These are phyloP conservation scores for Boletus bicolor DNA, from an alignment of 768 basidiomycete genomes.

Conservation along the genomic window DNA sequence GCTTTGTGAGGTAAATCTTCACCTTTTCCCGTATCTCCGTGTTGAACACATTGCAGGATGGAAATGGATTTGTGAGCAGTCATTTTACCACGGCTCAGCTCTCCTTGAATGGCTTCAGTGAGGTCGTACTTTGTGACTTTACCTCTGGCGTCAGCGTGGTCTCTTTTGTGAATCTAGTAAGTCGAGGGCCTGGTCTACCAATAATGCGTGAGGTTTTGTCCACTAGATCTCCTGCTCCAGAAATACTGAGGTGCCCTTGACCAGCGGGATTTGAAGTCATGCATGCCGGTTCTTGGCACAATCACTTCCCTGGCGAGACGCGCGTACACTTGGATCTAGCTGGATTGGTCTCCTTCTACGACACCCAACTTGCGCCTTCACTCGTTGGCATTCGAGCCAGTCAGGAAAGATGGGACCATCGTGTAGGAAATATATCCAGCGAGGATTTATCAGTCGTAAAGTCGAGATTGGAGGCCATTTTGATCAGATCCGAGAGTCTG, in stretches of 20 bases:
- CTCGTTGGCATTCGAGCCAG: conserved; percentile 25
- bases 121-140: conserved; percentile 37
- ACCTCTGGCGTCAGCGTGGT: conserved; percentile 26
- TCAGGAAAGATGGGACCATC: conserved; percentile 32
- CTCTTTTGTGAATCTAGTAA: conserved; percentile 17
- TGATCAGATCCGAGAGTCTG: conserved; percentile 9
- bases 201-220: not conserved
- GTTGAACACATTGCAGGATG: conserved; percentile 19
- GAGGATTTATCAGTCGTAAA: conserved; percentile 16
- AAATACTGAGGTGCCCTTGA: not conserved
- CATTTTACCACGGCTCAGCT: not conserved
- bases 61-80: conserved; percentile 32
- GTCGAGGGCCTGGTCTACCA: not conserved
- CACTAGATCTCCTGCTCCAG: not conserved
- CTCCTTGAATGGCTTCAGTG: conserved; percentile 20
- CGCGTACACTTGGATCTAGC: conserved; percentile 34
- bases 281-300: conserved; percentile 31
- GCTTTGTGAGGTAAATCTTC: conserved; percentile 39
- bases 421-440: conserved; percentile 23
- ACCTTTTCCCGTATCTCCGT: not conserved
- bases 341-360: conserved; percentile 37
- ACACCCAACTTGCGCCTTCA: conserved; percentile 31
- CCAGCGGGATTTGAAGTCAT: conserved; percentile 9
- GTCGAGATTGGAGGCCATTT: conserved; percentile 6
- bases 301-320: conserved; percentile 35